Conservation (phyloP, 805 yeast species). For the Pichia scutulata region DNA sequence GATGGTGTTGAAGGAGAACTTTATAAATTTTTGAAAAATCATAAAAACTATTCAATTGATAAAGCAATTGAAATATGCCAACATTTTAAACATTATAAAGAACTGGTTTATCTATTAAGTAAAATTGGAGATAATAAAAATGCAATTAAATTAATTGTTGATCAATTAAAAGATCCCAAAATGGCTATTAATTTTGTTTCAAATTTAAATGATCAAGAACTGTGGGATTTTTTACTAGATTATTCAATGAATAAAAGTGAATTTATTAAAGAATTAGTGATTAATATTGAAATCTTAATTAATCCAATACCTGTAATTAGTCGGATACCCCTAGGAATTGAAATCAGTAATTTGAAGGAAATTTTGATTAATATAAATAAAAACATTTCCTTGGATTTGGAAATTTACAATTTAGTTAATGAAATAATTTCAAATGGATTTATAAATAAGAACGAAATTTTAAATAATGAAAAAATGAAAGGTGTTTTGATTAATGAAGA, state of each 20-base stretch:
- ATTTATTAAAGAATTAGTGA: conserved; percentile 70
- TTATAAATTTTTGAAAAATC: conserved; percentile 51
- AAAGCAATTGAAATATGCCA: conserved; percentile 64
- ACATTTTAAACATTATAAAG: conserved; percentile 45
- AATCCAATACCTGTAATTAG: conserved; percentile 65
- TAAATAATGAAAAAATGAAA: conserved; percentile 22
- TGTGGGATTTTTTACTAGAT: conserved; percentile 71
- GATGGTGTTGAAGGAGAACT: conserved; percentile 40
- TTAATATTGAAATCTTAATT: conserved; percentile 54
- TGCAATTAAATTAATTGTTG: conserved; percentile 72
- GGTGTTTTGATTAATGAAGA: conserved; percentile 28
- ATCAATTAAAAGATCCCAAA: conserved; percentile 68
- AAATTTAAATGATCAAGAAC: conserved; percentile 57
- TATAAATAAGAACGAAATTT: conserved; percentile 26
- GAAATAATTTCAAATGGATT: conserved; percentile 49
- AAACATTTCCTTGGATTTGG: conserved; percentile 50
- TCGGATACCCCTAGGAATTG: conserved; percentile 52
- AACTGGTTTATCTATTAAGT: conserved; percentile 75
- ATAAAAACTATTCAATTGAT: conserved; percentile 59
- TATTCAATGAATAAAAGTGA: conserved; percentile 64
- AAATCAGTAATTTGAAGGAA: conserved; percentile 56
- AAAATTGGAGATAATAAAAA: conserved; percentile 70
- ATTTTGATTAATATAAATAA: conserved; percentile 54
- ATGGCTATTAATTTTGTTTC: conserved; percentile 76
- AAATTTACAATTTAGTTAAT: conserved; percentile 49